Base-by-base conservation (phyloP, 345 rosid species). In the Syzygium oleosum region DNA sequence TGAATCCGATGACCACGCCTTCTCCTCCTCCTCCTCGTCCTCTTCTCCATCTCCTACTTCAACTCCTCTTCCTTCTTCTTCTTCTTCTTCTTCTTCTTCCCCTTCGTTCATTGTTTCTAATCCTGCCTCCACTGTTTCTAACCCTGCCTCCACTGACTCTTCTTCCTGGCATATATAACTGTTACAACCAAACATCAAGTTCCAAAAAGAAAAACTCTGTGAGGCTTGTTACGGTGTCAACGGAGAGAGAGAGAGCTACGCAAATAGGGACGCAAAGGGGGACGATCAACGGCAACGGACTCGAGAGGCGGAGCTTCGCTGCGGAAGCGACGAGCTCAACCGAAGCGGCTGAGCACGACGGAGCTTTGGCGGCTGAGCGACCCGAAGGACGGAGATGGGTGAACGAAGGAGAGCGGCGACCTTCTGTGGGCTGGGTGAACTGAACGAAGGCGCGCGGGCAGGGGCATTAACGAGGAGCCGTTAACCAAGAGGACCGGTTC, bases 1-100 rank as follows among this genome's bases (percentile, higher is more conserved):
- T 41, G 96, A 96, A 87, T 96, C 98, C 16, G 98, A 95, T 0
- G 97, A 94, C 92, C 92, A 92, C 8, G 88, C 38, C 68, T 93
- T 94, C 38, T 91, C 96, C 53, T 52, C 53, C 6, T 94, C 95
- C 3, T 92, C 4, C 6, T 94, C 95, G 2, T 92, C 94, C 0
- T 88, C 92, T 6, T 93, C 95, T 0, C 88, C 93, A 10, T 79
- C 88, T 38, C 41, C 91, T 9, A 65, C 63, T 16, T 77, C 87
- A 25, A 84, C 54, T 52, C 14, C 54, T 14, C 54, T 3, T 85
- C 56, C 80, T 21, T 63, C 58, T 54, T 22, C 85, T 12, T 16
- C 29, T 65, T 1, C 93, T 29, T 86, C 89, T 51, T 43, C 93
- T 29, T 86, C 89, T n/a, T n/a, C n/a, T n/a, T n/a, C 41, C 34